Conservation (phyloP, 176 grass and related monocot species). For the Chloris gayana region DNA sequence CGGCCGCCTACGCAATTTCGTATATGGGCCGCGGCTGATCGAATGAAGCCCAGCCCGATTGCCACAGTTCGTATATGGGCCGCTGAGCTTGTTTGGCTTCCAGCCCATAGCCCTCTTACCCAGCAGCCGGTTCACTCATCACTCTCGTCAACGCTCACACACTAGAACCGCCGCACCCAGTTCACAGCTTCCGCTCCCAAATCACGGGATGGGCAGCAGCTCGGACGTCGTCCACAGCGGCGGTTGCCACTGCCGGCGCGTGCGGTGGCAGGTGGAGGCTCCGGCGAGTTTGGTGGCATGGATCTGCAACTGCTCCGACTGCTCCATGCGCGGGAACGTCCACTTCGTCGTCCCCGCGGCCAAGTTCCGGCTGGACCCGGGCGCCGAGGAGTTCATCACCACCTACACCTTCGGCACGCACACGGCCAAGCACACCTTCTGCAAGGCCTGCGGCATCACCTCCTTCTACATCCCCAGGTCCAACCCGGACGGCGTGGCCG, state of each 20-base stretch:
- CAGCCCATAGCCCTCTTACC: not conserved
- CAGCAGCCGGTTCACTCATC: too few species aligned
- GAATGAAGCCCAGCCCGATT: not conserved
- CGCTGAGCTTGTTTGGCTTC: not conserved
- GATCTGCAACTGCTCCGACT: slow-evolving; percentile 76
- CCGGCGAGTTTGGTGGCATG: slow-evolving; percentile 67
- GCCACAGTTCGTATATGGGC: too few species aligned
- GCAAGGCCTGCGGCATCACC: slow-evolving; percentile 81
- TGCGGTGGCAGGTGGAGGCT: slow-evolving; percentile 71
- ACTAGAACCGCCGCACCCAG: too few species aligned
- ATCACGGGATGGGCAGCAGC: slow-evolving; percentile 50
- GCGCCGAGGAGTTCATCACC: slow-evolving; percentile 61
- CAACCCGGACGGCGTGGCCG: slow-evolving; percentile 72
- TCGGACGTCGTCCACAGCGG: slow-evolving; percentile 56
- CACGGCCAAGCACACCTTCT: slow-evolving; percentile 83
- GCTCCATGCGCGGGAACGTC: slow-evolving; percentile 69
- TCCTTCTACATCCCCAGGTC: slow-evolving; percentile 85
- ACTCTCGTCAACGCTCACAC: not conserved
- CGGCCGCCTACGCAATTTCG: not conserved
- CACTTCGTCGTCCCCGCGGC: slow-evolving; percentile 68
- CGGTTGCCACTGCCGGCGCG: slow-evolving; percentile 77
- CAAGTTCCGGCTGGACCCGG: slow-evolving; percentile 54
- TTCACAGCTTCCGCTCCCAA: not conserved
- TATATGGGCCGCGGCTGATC: not conserved
- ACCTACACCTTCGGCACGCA: slow-evolving; percentile 89